Base-by-base conservation (phyloP, 441 rosid species). In the Pelargonium hybrid region DNA sequence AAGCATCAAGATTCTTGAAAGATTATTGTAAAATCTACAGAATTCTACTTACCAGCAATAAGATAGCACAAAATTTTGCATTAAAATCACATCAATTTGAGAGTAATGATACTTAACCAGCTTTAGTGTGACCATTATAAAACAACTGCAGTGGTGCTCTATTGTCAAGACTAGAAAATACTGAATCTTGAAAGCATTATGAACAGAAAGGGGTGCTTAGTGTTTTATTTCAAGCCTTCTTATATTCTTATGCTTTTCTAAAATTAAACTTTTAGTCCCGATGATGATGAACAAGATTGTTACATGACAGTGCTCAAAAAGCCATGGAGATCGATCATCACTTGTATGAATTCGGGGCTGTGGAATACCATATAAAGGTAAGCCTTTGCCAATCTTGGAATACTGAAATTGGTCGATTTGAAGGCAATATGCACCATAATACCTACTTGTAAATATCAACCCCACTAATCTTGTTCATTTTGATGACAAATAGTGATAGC, bases 301-400 rank as follows among this genome's bases (percentile, higher is more conserved):
- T 77, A 50, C 72, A 71, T 80, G 82, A 43, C 79, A 92, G 98
- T 47, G 87, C 84, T 66, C 78, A 78, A 69, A 87, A 85, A 70
- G 88, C 89, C 5, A 29, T 74, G 41, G 93, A 86, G 81, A 76
- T 86, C 21, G 98, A 92, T 77, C 91, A 87, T 79, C 96, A 76
- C 81, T 74, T 87, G 78, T 82, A 84, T 43, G 98, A 92, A 74
- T 89, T 92, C 63, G 96, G 96, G 62, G 88, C 89, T 10, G 88
- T 89, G 39, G 91, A 87, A 73, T 92, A 90, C 83, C 90, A 89
- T 66, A 70, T 92, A 68, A 84, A 84, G 95, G 98, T 90, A 77
- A 74, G 50, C 26, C 64, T 9, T 67, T 15, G 3, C 15, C 52
- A 71, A n/a, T 34, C 68, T 66, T 18, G 7, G 15, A 23, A 63